Percentiles rank a stretch among this genome's conserved stretches.
These are phyloP conservation scores for Pseudogymnoascus sp. DNA, from an alignment of 2,329 filamentous ascomycete species.

Conservation along the genomic window DNA sequence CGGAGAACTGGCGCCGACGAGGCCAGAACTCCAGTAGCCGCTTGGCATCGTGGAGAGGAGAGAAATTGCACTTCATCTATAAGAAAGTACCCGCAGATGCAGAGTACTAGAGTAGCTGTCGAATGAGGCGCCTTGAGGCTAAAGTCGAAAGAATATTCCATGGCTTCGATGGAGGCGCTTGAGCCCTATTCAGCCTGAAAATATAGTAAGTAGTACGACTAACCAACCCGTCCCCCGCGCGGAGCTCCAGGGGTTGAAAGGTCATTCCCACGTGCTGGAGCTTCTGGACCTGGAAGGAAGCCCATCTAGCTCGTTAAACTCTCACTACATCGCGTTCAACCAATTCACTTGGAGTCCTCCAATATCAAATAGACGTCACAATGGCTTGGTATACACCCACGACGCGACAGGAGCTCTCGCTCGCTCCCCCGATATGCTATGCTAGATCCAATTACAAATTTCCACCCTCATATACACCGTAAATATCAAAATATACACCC, in stretches of 20 bases:
- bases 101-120: background rate
- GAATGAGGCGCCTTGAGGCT: constrained; percentile 3
- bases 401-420: background rate
- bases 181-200: constrained; percentile 6
- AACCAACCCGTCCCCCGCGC: background rate
- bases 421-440: background rate
- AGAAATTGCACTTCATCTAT: constrained; percentile 2
- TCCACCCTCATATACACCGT: background rate
- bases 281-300: background rate
- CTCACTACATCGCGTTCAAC: background rate
- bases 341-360: background rate
- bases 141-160: constrained; percentile 5
- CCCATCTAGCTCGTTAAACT: background rate
- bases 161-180: background rate
- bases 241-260: background rate
- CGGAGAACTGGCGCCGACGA: background rate
- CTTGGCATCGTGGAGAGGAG: background rate
- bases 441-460: background rate
- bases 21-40: background rate
- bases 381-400: background rate
- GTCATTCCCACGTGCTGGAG: background rate
- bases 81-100: background rate
- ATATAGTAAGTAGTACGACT: background rate
- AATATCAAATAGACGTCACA: background rate
- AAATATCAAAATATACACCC: background rate